phyloP scores from a whole-genome alignment of 345 rosid genomes.

The Diplotaxis tenuifolia region DNA sequence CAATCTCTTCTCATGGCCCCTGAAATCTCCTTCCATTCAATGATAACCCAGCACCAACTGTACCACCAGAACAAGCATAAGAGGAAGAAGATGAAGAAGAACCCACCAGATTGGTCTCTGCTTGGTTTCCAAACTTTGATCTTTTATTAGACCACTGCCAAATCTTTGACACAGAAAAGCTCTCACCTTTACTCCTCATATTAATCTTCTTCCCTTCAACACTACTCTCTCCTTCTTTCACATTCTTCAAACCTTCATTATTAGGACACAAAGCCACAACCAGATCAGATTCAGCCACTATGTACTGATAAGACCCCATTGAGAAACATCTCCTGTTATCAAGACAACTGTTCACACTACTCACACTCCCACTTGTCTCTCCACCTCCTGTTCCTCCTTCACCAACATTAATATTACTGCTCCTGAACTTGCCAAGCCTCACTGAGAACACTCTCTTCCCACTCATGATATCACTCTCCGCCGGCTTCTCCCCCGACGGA shows the following conservation, averaged over 20 bases:
- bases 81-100: constrained; percentile 32
- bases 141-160: constrained; percentile 87
- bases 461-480: constrained; percentile 50
- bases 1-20: constrained; percentile 31
- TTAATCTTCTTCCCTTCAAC: constrained; percentile 76
- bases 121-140: constrained; percentile 47
- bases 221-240: constrained; percentile 45
- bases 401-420: constrained; percentile 42
- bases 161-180: constrained; percentile 91
- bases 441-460: constrained; percentile 78
- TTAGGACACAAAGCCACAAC: constrained; percentile 54
- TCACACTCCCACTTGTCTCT: constrained; percentile 54
- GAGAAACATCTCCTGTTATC: constrained; percentile 61
- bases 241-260: constrained; percentile 36
- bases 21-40: constrained; percentile 43
- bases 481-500: constrained; percentile 42
- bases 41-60: constrained; percentile 36
- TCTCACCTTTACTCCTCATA: constrained; percentile 75
- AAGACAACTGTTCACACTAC: constrained; percentile 59
- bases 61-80: constrained; percentile 28
- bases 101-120: constrained; percentile 42
- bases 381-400: constrained; percentile 39
- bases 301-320: constrained; percentile 62
- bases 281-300: constrained; percentile 67
- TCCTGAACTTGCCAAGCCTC: constrained; percentile 77